Evolutionary conservation across 345 rosid species (phyloP), one percentile per base, ranked within the genome.

Genomic region (Clausena lansium): DNA sequence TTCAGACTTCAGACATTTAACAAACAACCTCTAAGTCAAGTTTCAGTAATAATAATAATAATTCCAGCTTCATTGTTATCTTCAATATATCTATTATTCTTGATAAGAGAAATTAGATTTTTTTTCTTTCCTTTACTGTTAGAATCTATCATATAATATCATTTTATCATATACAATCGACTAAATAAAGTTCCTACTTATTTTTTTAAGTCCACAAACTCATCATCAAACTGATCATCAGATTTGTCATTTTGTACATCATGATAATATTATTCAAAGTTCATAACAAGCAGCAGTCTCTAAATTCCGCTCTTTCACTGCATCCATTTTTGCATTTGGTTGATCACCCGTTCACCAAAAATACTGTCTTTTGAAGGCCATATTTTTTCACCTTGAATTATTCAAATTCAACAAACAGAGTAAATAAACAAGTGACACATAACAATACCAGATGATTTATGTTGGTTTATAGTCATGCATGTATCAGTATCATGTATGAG

Each of bases 311-410:
- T 80, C 74, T 30, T 45, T 10, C 75, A 14, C 27, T 28, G 47
- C 59, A 7, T 11, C 30, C 52, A 45, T 50, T 68, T 50, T 50
- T 50, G 19, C 55, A 41, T 59, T 14, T 59, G 79, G 71, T 78
- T 33, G 84, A 81, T 78, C 80, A 67, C 71, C 86, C 72, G 59
- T 75, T 63, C 60, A 15, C 79, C 75, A 66, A 70, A 70, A 50
- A 58, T 28, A 67, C 22, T 47, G 52, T 55, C 65, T 20, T 32
- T 38, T 78, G 50, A 50, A 35, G 3, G n/a, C 63, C 32, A 66
- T 19, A 13, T 9, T 55, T 52, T 30, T 76, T 55, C 4, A 13
- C 54, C 64, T 9, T 20, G 19, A 72, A 36, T 24, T 57, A 28
- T 63, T 82, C 79, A 70, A 74, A 78, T 45, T 66, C 54, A 50